Conservation (phyloP, 306 rosid species). For the Luffa acutangula region DNA sequence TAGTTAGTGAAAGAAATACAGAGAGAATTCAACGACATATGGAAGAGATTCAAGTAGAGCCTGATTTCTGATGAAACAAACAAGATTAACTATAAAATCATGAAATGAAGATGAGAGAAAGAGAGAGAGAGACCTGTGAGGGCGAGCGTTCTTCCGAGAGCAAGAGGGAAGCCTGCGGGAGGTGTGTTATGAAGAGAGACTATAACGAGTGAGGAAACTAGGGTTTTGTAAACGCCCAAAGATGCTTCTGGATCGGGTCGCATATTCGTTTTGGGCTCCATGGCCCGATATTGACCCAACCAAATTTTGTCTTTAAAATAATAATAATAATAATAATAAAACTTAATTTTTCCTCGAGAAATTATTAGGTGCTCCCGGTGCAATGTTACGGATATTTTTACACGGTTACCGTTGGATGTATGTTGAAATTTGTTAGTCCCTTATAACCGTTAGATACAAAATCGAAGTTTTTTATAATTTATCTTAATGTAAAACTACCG, state of each 20-base stretch:
- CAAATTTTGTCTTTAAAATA: too few relatives aligned
- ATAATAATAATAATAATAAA: too few relatives aligned
- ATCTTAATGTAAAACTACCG: too few relatives aligned
- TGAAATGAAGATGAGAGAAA: not conserved
- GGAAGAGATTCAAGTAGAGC: not conserved
- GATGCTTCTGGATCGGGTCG: constrained; percentile 9
- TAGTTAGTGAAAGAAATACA: not conserved
- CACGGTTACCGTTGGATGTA: too few relatives aligned
- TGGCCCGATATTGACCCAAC: not conserved
- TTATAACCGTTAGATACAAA: too few relatives aligned
- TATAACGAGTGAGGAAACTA: not conserved
- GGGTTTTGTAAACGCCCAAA: not conserved
- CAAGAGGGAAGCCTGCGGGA: not conserved
- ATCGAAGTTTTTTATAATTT: too few relatives aligned
- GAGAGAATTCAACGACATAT: not conserved
- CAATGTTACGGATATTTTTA: too few relatives aligned
- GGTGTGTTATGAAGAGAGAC: not conserved
- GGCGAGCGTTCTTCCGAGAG: constrained; percentile 18
- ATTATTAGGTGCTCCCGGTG: too few relatives aligned
- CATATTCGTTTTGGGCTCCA: not conserved
- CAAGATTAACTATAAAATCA: not conserved
- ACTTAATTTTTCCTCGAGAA: too few relatives aligned
- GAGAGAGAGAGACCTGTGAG: constrained; percentile 1
- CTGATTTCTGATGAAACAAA: not conserved
- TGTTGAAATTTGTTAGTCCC: too few relatives aligned